Evolutionary conservation across 2,329 filamentous ascomycete species (phyloP).

Genomic region (Fusarium vanettenii): DNA sequence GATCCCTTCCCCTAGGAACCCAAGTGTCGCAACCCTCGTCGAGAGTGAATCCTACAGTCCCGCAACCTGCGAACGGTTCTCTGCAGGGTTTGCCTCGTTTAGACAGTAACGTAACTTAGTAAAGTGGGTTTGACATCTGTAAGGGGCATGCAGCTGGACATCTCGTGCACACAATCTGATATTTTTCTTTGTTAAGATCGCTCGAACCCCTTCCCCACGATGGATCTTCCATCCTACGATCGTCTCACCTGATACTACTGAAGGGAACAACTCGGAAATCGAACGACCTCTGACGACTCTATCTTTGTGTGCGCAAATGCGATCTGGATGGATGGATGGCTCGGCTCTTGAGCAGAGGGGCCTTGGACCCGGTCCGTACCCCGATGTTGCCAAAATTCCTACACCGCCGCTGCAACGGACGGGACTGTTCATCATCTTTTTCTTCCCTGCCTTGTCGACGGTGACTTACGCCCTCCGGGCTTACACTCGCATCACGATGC

Average conservation of each 20-base stretch:
- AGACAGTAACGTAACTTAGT: neutral
- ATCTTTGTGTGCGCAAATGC: neutral
- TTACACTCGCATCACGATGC: constrained; percentile 45
- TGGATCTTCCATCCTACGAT: neutral
- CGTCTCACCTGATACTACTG: neutral
- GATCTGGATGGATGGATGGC: neutral
- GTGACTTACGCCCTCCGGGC: constrained; percentile 41
- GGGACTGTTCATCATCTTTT: constrained; percentile 47
- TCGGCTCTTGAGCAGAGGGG: neutral
- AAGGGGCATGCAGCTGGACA: neutral
- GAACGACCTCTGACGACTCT: neutral
- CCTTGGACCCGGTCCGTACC: constrained; percentile 17
- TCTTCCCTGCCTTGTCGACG: constrained; percentile 47
- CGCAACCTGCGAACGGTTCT: neutral
- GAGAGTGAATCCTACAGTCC: neutral
- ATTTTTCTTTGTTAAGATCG: neutral
- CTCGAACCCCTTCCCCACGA: neutral
- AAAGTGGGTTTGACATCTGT: neutral
- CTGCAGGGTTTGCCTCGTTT: neutral
- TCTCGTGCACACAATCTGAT: neutral
- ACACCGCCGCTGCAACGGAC: constrained; percentile 47
- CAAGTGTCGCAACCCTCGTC: neutral
- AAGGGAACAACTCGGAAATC: neutral
- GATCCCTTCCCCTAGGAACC: neutral
- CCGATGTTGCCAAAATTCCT: constrained; percentile 45